Evolutionary conservation across 2,329 filamentous ascomycete genomes (phyloP), one percentile per base, ranked within the genome.

Genomic region (Xenoacremonium recifei): DNA sequence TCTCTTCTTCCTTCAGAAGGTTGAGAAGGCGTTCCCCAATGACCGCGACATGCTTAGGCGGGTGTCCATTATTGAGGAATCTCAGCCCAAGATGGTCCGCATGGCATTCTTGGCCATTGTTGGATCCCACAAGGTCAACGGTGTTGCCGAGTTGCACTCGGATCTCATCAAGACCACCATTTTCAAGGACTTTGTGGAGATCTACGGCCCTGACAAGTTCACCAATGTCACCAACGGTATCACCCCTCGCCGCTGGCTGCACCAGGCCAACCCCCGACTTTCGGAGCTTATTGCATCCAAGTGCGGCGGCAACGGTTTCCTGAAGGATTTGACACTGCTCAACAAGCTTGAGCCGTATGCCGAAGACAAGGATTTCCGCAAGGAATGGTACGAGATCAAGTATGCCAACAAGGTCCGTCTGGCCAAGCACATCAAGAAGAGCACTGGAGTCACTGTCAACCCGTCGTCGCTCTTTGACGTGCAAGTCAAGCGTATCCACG

Each of bases 121-220:
- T 57, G 93, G 93, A 35, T 97, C 93, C 25, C 93, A 97, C 80
- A 99, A 97, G 75, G 91, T 99, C 73, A 99, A 99, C 56, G 93
- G 93, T 65, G 93, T 99, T 25, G 93, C 93, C 23, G 93, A 99
- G 70, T 73, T 99, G 51, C 93, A 99, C 71, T 99, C 93, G 1
- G 93, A 99, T 63, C 76, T 99, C 44, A 96, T 99, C 75, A 93
- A 93, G 75, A 95, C 91, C 0, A 99, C 93, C n/a, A 95, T 99
- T 55, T 97, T 99, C 82, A 96, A 93, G 68, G 93, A 99, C 66
- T 99, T 99, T 67, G 92, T 99, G 45, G 79, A 82, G 56, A 89
- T 99, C 51, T 99, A 93, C 58, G 93, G 93, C 3, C 85, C 86
- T 0, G 93, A 99, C 76, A 96, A 96, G 68, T 99, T 99, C 69